phyloP scores from a whole-genome alignment of 805 yeast species.

The Yamadazyma insecticola region DNA sequence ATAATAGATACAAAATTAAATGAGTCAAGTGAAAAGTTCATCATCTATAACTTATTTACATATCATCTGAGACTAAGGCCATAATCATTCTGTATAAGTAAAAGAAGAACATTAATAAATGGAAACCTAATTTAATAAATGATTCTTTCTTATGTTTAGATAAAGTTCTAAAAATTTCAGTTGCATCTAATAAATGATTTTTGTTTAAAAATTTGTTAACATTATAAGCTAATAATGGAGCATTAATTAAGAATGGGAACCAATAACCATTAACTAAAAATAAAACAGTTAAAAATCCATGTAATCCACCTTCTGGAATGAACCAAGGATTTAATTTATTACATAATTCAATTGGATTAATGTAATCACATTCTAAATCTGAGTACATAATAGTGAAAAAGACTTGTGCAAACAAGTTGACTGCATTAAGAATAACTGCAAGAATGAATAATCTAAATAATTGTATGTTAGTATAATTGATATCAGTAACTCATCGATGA shows the following conservation, averaged over 20 bases:
- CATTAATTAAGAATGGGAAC: slow-evolving; percentile 79
- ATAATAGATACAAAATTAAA: too few relatives aligned
- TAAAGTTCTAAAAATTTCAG: slow-evolving; percentile 93
- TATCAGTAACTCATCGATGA: too few relatives aligned
- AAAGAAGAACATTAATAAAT: slow-evolving; percentile 87
- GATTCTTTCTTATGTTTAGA: slow-evolving; percentile 90
- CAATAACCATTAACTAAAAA: slow-evolving; percentile 87
- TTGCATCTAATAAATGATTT: slow-evolving; percentile 88
- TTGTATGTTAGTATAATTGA: slow-evolving; percentile 8
- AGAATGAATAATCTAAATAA: slow-evolving; percentile 55
- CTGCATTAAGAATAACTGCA: slow-evolving; percentile 81
- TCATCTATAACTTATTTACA: slow-evolving; percentile 1
- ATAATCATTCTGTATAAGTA: slow-evolving; percentile 95
- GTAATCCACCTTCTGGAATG: slow-evolving; percentile 85
- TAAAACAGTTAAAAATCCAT: slow-evolving; percentile 62
- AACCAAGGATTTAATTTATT: slow-evolving; percentile 85
- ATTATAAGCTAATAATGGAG: slow-evolving; percentile 83
- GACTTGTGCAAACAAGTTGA: slow-evolving; percentile 86
- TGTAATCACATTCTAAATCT: slow-evolving; percentile 93
- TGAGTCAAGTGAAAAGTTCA: too few relatives aligned
- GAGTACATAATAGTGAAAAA: slow-evolving; percentile 94
- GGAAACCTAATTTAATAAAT: slow-evolving; percentile 86
- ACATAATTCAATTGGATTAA: slow-evolving; percentile 95
- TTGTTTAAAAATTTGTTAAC: slow-evolving; percentile 73
- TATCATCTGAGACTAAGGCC: slow-evolving; percentile 73